These are phyloP conservation scores for Acanthamoeba castellanii DNA, from an alignment of 208 protist genomes.

Conservation along the genomic window DNA sequence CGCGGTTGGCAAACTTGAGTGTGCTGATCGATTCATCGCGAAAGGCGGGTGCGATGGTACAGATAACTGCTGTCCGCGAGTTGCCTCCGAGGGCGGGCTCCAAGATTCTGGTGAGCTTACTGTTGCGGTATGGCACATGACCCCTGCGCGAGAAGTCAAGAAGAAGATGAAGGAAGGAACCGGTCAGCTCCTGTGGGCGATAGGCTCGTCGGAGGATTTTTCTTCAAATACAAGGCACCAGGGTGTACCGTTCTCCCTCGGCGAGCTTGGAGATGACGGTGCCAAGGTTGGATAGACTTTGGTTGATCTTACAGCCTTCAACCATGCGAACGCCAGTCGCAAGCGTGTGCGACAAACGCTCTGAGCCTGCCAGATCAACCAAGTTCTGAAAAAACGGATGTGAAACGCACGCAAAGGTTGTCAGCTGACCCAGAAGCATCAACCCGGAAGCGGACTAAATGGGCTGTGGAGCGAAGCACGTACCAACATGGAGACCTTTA, in stretches of 20 bases:
- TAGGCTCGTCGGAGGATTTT: background rate
- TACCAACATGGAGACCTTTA: constrained; percentile 73
- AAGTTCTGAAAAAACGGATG: constrained; percentile 92
- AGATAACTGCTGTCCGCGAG: constrained; percentile 89
- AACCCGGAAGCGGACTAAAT: background rate
- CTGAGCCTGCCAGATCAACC: constrained; percentile 98
- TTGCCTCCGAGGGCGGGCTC: constrained; percentile 89
- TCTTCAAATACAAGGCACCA: background rate
- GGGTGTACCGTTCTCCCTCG: constrained; percentile 73
- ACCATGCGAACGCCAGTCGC: constrained; percentile 94
- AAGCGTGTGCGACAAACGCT: constrained; percentile 94
- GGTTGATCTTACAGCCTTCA: constrained; percentile 98
- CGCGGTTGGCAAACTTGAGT: constrained; percentile 90
- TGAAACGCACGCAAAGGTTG: background rate
- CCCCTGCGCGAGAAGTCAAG: constrained; percentile 46
- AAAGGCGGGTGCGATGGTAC: constrained; percentile 86
- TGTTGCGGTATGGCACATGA: constrained; percentile 91
- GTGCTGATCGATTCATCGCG: constrained; percentile 80
- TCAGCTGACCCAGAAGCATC: background rate
- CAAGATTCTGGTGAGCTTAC: constrained; percentile 91
- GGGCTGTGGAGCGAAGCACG: background rate
- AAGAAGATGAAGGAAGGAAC: background rate
- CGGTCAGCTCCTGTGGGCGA: background rate
- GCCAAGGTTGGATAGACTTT: constrained; percentile 94
- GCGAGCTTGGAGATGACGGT: constrained; percentile 89